phyloP scores from a whole-genome alignment of 2,329 filamentous ascomycete species.

The Pseudogymnoascus sp. region DNA sequence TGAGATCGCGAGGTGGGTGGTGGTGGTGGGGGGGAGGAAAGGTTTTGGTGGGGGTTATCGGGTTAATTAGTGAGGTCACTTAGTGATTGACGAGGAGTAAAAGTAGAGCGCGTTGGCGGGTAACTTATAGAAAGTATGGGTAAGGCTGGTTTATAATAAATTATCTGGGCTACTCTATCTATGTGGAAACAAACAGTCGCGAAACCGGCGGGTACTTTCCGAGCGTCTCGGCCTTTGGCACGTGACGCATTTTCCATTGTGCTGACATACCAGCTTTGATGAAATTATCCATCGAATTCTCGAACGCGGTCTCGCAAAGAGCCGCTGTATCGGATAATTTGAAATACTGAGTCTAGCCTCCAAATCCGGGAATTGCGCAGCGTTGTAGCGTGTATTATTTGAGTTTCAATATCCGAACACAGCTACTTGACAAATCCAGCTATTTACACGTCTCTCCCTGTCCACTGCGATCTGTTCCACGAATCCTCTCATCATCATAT shows the following conservation, averaged over 20 bases:
- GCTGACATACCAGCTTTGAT: conserved; percentile 1
- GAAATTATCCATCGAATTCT: background rate
- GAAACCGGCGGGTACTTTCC: conserved; percentile 1
- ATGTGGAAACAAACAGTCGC: background rate
- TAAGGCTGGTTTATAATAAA: conserved; percentile 7
- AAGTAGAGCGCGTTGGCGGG: background rate
- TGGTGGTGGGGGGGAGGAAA: background rate
- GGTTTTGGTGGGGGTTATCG: background rate
- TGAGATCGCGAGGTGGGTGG: background rate
- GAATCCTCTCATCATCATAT: background rate
- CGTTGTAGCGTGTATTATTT: background rate
- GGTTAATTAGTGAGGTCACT: background rate
- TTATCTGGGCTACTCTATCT: background rate
- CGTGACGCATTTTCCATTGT: background rate
- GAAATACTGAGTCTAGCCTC: background rate
- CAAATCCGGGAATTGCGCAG: background rate
- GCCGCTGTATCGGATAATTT: background rate
- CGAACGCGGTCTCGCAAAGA: background rate
- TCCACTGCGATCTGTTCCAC: background rate
- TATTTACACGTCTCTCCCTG: background rate
- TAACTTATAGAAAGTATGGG: conserved; percentile 6
- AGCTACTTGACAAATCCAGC: background rate
- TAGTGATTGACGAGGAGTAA: conserved; percentile 1
- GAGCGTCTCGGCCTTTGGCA: conserved; percentile 5
- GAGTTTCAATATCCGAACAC: background rate